These are phyloP conservation scores for Medicago truncatula DNA, from an alignment of 306 rosid genomes.

Conservation along the genomic window DNA sequence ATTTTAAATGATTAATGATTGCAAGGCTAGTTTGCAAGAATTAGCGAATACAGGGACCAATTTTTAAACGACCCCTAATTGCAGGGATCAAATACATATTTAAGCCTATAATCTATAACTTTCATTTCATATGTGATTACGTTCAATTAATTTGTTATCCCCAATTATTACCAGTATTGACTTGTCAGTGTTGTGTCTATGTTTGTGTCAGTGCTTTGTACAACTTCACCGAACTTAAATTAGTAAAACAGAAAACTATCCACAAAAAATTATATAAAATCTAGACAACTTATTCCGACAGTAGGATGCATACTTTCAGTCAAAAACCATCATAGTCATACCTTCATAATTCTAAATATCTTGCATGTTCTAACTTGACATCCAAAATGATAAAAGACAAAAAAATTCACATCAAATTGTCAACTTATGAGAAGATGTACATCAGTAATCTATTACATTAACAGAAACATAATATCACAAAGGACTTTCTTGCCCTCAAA, in stretches of 20 bases:
- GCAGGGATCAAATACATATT: too few species aligned
- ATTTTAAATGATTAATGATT: too few species aligned
- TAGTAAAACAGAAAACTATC: neutral
- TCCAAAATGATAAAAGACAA: neutral
- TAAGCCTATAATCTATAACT: too few species aligned
- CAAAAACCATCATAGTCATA: neutral
- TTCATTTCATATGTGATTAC: too few species aligned
- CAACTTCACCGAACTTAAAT: neutral
- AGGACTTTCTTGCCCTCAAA: too few species aligned
- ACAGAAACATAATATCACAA: too few species aligned
- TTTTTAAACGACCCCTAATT: too few species aligned
- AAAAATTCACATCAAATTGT: too few species aligned
- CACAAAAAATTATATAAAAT: neutral
- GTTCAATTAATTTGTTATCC: neutral
- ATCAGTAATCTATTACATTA: too few species aligned
- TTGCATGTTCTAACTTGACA: neutral
- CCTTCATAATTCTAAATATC: neutral
- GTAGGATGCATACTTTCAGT: slow-evolving; percentile 7
- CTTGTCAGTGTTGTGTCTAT: neutral
- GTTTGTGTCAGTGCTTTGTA: neutral
- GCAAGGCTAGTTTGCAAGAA: too few species aligned
- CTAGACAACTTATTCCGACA: neutral
- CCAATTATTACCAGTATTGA: neutral
- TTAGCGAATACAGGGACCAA: too few species aligned
- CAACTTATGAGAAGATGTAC: too few species aligned